A percentile compares a stretch with the other conserved stretches of the same genome.
Evolutionary conservation across 2,329 filamentous ascomycete species (phyloP).

Genomic region (Fusarium sp.): DNA sequence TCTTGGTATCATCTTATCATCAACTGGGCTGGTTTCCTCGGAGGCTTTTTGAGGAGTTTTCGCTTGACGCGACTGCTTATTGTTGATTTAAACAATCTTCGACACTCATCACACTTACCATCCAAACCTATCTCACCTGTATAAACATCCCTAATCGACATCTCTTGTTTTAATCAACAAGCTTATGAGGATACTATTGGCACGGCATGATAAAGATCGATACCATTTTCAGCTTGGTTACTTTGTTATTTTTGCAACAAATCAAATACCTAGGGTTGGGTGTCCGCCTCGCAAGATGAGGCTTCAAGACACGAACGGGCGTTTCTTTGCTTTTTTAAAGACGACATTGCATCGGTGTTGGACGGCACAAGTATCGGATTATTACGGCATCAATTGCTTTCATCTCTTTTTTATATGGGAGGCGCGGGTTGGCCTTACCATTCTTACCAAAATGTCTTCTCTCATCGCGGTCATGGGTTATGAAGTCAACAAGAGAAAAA

Average conservation of each 20-base stretch:
- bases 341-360: slow-evolving; percentile 62
- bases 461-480: slow-evolving; percentile 55
- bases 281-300: slow-evolving; percentile 51
- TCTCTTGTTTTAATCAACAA: slow-evolving; percentile 49
- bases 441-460: slow-evolving; percentile 50
- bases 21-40: slow-evolving; percentile 55
- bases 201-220: slow-evolving; percentile 59
- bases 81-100: slow-evolving; percentile 48
- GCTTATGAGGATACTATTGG: slow-evolving; percentile 53
- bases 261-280: slow-evolving; percentile 46
- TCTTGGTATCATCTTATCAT: slow-evolving; percentile 57
- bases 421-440: slow-evolving; percentile 40
- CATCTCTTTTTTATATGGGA: slow-evolving; percentile 47
- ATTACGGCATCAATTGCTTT: slow-evolving; percentile 50
- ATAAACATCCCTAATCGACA: slow-evolving; percentile 64
- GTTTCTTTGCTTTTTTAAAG: slow-evolving; percentile 57
- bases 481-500: slow-evolving; percentile 58
- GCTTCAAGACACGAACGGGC: slow-evolving; percentile 58
- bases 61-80: slow-evolving; percentile 45
- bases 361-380: slow-evolving; percentile 42
- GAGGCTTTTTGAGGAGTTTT: slow-evolving; percentile 42
- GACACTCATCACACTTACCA: slow-evolving; percentile 38
- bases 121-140: slow-evolving; percentile 53
- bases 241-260: slow-evolving; percentile 47
- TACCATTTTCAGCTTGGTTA: slow-evolving; percentile 57